Base-by-base conservation (phyloP, 257 asterid species). In the Nicotiana benthamiana region DNA sequence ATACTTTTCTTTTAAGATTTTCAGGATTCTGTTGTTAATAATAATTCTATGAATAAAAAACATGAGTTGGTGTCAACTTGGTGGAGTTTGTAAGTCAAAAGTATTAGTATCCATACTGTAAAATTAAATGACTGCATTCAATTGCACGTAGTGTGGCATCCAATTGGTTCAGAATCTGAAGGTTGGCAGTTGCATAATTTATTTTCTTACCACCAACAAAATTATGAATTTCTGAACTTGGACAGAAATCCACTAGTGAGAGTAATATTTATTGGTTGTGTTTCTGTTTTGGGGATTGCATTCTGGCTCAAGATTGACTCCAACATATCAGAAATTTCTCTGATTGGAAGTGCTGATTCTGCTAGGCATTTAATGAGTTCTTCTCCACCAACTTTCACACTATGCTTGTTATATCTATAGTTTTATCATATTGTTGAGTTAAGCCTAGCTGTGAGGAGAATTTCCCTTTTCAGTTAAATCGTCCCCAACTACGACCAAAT, bases 111-210 rank as follows among this genome's bases (percentile, higher is more conserved):
- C 30, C 75, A 67, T 67, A 67, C n/a, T n/a, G 54, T 36, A 67
- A 67, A 67, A 9, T 48, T 36, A 34, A 34, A 0, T 66, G 27
- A 32, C 5, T 66, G 75, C 28, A 67, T 67, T 67, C 22, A 56
- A 56, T 51, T 56, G 61, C 61, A 56, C 61, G 61, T 56, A 17
- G 12, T 56, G 4, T 56, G 61, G 12, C 26, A 18, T 56, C 61
- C 75, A 67, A 67, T 36, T 36, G 54, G 75, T 36, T 67, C 11
- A n/a, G 75, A 67, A 34, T 67, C 0, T 67, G 54, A 67, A 36
- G 75, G 75, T 67, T 67, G 75, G 54, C 75, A 67, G 75, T 67
- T 67, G 30, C 24, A 67, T 67, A 9, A 67, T 67, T 36, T 36
- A 67, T 67, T 36, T 67, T 36, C 18, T 36, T 18, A 17, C 54